Base-by-base conservation (phyloP, 495 filamentous ascomycete species). In the Penicillium pulvis region DNA sequence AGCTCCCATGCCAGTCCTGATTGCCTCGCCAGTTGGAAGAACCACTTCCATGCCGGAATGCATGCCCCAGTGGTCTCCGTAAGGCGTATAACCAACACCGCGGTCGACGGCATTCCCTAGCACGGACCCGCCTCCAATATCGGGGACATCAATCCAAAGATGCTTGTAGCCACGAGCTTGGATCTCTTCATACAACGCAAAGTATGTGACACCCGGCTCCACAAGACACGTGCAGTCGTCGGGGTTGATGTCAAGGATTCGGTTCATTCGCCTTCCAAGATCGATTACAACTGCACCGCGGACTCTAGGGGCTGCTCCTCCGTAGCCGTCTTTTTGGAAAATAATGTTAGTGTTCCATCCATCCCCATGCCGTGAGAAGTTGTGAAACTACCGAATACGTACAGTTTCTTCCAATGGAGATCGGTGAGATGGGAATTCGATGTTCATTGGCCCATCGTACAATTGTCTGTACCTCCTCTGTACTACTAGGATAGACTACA, bases 121-220 rank as follows among this genome's bases (percentile, higher is more conserved):
- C 2, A 85, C 78, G 16, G 79, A 82, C 4, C 83, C 83, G 65
- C 83, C 81, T 43, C 82, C 83, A n/a, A 86, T 65, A 51, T 78
- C 79, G 5, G 83, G 81, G 4, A 73, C 76, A 60, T 79, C 81
- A 4, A 78, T 76, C 81, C 81, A 84, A 6, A 85, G 69, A 48
- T 79, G 17, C n/a, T 51, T 80, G 51, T 79, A 73, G n/a, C 74
- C 76, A 6, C 77, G 56, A 31, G 70, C 72, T 35, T 76, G 72
- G 51, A 83, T 77, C 58, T 82, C 75, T 19, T 79, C 71, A 56
- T 85, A 81, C 20, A 85, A 65, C 20, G 79, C 79, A 28, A 74
- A 79, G 50, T 81, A 86, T 0, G 79, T 78, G 4, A 86, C 83
- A 7, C 82, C 83, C 0, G 83, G 83, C 62, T 64, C 66, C 11